A percentile compares a stretch with the other conserved stretches of the same genome.
Evolutionary conservation across 2,329 filamentous ascomycete genomes (phyloP).

Genomic region (Exophiala phaeomuriformis): DNA sequence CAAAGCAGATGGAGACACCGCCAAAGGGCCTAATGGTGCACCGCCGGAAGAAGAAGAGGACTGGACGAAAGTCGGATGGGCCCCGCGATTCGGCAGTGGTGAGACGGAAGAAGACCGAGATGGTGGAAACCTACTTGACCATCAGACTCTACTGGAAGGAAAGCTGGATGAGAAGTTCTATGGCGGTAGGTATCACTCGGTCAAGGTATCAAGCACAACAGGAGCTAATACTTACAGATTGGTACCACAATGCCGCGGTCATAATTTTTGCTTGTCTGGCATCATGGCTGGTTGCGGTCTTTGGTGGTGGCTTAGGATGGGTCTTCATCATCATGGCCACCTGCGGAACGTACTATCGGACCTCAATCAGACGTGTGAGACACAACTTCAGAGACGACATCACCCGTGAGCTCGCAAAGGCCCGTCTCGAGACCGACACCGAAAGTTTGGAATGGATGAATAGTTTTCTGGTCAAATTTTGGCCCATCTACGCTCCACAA

Average conservation of each 20-base stretch:
- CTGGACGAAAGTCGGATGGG: constrained; percentile 71
- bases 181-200: constrained; percentile 54
- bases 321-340: constrained; percentile 85
- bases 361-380: constrained; percentile 84
- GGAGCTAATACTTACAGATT: constrained; percentile 52
- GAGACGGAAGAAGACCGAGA: constrained; percentile 45
- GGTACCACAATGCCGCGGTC: constrained; percentile 95
- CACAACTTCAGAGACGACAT: constrained; percentile 95
- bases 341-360: constrained; percentile 93
- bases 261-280: constrained; percentile 86
- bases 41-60: constrained; percentile 44
- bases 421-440: constrained; percentile 77
- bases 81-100: constrained; percentile 65
- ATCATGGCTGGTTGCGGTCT: constrained; percentile 81
- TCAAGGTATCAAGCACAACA: neutral
- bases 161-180: constrained; percentile 83
- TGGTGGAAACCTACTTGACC: constrained; percentile 64
- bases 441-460: constrained; percentile 99
- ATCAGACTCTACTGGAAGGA: constrained; percentile 78
- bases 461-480: constrained; percentile 96
- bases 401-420: constrained; percentile 78
- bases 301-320: constrained; percentile 90
- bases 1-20: constrained; percentile 41
- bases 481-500: constrained; percentile 96
- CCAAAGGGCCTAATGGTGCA: constrained; percentile 45